phyloP scores from a whole-genome alignment of 1,284 basidiomycete genomes.

The Ceratobasidium sp. region DNA sequence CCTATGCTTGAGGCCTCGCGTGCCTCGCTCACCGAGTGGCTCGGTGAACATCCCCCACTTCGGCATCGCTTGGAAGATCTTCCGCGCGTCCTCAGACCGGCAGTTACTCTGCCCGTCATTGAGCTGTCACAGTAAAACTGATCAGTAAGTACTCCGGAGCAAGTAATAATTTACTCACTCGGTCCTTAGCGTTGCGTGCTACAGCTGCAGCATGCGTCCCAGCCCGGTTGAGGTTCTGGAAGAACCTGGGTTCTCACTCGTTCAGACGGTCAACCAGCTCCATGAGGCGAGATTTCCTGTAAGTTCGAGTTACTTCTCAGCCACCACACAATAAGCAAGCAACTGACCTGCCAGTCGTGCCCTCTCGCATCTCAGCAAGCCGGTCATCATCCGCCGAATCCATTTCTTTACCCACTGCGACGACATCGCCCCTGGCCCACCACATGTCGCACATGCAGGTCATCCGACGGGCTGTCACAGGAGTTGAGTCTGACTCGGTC shows the following conservation, averaged over 20 bases:
- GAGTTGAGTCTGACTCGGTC: background rate
- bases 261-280: background rate
- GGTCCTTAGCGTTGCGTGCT: background rate
- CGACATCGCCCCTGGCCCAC: conserved; percentile 2
- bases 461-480: background rate
- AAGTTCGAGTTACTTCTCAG: background rate
- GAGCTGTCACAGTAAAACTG: background rate
- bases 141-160: background rate
- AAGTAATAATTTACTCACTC: background rate
- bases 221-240: conserved; percentile 11
- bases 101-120: conserved; percentile 16
- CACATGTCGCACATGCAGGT: background rate
- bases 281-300: background rate
- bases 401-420: background rate
- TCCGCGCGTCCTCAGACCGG: conserved; percentile 7
- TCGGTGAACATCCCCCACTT: background rate
- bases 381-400: background rate
- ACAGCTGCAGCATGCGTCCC: conserved; percentile 2
- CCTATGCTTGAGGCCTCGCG: background rate
- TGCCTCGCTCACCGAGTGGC: background rate
- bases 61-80: background rate
- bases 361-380: background rate
- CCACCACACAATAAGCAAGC: background rate
- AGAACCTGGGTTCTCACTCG: background rate
- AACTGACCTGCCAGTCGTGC: conserved; percentile 5